Conservation (phyloP, 768 basidiomycete genomes). For the Stropharia rugosoannulata region DNA sequence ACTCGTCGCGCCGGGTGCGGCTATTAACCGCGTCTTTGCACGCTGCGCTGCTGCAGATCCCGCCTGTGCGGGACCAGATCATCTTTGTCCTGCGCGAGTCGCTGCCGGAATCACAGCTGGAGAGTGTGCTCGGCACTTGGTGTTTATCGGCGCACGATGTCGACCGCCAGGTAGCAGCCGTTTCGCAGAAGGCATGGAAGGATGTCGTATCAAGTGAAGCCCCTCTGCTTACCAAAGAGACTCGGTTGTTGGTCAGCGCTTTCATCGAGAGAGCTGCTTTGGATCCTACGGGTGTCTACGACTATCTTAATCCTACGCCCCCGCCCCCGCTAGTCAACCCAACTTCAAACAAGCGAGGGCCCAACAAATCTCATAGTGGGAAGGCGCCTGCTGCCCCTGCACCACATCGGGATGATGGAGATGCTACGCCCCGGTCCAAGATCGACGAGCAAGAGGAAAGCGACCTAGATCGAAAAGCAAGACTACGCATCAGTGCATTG, state of each 20-base stretch:
- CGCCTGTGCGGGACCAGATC: constrained; percentile 45
- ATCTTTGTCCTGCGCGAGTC: constrained; percentile 49
- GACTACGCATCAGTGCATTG: constrained; percentile 67
- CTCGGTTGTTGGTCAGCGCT: constrained; percentile 37
- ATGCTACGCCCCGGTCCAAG: constrained; percentile 36
- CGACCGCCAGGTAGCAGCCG: constrained; percentile 57
- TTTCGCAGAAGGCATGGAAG: constrained; percentile 57
- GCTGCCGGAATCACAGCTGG: constrained; percentile 46
- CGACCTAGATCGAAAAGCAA: constrained; percentile 65
- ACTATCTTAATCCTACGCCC: constrained; percentile 63
- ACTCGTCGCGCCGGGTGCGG: constrained; percentile 77
- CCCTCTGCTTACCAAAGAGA: constrained; percentile 26
- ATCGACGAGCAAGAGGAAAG: constrained; percentile 66
- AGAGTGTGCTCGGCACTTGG: constrained; percentile 72
- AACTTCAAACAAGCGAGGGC: constrained; percentile 15
- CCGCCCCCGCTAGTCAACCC: constrained; percentile 31
- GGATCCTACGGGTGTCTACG: constrained; percentile 60
- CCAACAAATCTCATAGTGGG: constrained; percentile 27
- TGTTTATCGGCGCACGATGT: constrained; percentile 68
- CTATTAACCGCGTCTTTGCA: constrained; percentile 62
- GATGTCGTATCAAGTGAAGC: constrained; percentile 23
- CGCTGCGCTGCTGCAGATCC: constrained; percentile 58
- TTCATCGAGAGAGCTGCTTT: constrained; percentile 58
- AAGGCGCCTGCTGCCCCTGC: constrained; percentile 18
- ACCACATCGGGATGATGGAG: constrained; percentile 31